Conservation (phyloP, 176 grass and related monocot species). For the Zoysia pacifica region DNA sequence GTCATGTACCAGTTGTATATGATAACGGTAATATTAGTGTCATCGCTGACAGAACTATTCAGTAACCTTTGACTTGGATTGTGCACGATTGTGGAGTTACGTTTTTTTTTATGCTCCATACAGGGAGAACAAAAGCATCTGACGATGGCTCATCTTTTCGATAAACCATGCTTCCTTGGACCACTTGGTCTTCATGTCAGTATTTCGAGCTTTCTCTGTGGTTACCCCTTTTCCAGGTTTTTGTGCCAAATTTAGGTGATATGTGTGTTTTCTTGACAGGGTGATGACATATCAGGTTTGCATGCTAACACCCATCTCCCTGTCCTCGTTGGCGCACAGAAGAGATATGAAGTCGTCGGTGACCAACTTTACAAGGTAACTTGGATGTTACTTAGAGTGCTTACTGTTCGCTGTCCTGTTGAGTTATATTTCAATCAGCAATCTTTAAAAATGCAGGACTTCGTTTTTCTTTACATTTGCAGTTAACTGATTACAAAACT, state of each 20-base stretch:
- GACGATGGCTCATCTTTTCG: constrained; percentile 89
- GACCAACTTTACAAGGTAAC: constrained; percentile 92
- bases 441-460: neutral
- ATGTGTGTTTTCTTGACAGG: constrained; percentile 43
- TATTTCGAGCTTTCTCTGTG: neutral
- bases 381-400: neutral
- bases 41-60: neutral
- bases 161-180: constrained; percentile 92
- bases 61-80: neutral
- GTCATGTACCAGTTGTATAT: constrained; percentile 79
- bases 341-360: constrained; percentile 78
- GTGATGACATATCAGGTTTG: constrained; percentile 71
- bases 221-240: neutral
- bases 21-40: constrained; percentile 58
- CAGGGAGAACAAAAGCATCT: constrained; percentile 89
- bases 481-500: constrained; percentile 21
- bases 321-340: constrained; percentile 67
- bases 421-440: neutral
- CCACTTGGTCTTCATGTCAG: constrained; percentile 81
- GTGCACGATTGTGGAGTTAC: neutral
- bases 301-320: constrained; percentile 89
- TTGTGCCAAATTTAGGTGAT: neutral
- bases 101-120: constrained; percentile 8
- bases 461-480: neutral
- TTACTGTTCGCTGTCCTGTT: neutral